Percentiles rank a stretch among this genome's conserved stretches.
Conservation (phyloP, 768 basidiomycete genomes). For the Leccinellum rugosiceps region DNA sequence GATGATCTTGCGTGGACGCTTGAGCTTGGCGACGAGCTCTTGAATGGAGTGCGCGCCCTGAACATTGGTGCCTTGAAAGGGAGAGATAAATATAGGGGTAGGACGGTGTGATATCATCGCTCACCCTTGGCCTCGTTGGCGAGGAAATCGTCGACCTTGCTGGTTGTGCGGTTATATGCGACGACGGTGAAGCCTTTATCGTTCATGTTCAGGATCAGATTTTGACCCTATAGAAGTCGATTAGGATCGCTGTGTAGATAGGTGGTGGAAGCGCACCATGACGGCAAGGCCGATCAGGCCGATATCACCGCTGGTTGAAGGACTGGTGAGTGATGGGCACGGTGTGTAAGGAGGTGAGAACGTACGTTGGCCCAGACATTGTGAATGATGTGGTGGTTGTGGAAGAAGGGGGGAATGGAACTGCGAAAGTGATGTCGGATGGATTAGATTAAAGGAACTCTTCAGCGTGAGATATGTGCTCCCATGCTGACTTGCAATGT, state of each 20-base stretch:
- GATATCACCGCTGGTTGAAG: conserved; percentile 77
- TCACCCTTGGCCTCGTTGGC: conserved; percentile 96
- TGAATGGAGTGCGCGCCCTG: conserved; percentile 92
- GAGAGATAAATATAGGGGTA: conserved; percentile 19
- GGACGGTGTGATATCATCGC: conserved; percentile 30
- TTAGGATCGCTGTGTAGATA: conserved; percentile 11
- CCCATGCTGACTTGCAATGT: conserved; percentile 11
- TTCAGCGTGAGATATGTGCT: conserved; percentile 22
- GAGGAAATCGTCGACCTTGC: conserved; percentile 95
- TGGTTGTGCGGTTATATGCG: conserved; percentile 94
- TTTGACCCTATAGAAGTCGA: conserved; percentile 70
- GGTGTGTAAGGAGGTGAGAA: conserved; percentile 17
- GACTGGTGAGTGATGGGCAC: conserved; percentile 21
- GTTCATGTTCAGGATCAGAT: conserved; percentile 97
- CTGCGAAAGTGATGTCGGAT: conserved; percentile 18
- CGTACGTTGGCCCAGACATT: conserved; percentile 52
- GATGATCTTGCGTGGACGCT: conserved; percentile 94
- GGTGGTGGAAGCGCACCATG: conserved; percentile 62
- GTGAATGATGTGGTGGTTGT: conserved; percentile 29
- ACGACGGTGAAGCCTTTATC: conserved; percentile 99
- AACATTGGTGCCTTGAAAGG: conserved; percentile 78
- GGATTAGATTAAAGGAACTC: conserved; percentile 25
- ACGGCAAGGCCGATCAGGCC: conserved; percentile 98
- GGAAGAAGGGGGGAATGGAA: conserved; percentile 27
- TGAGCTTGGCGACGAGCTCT: conserved; percentile 90